Conservation (phyloP, 163 green algal genomes). For the Picocystis sp. region DNA sequence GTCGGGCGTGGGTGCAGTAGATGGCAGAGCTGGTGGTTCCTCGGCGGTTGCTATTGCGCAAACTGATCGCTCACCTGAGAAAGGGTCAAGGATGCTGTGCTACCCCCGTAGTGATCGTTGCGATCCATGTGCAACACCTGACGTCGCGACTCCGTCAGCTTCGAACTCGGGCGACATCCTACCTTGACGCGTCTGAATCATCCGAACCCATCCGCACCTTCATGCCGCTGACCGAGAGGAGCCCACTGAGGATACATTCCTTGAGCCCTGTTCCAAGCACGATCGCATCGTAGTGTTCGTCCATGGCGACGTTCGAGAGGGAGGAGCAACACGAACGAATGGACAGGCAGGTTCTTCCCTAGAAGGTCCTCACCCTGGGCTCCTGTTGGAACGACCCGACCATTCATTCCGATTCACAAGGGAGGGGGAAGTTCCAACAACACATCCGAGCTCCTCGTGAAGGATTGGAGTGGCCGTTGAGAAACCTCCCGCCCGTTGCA, state of each 20-base stretch:
- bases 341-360: no score
- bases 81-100: conserved; percentile 84
- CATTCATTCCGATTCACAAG: no score
- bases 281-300: conserved; percentile 90
- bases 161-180: neutral
- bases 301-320: conserved; percentile 35
- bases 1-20: no score
- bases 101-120: conserved; percentile 97
- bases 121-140: conserved; percentile 98
- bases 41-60: no score
- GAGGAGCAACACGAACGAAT: no score
- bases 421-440: no score
- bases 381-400: no score
- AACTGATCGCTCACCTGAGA: conserved; percentile 57
- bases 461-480: no score
- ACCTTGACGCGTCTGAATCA: neutral
- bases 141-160: neutral
- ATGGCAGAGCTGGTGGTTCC: no score
- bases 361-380: no score
- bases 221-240: conserved; percentile 81
- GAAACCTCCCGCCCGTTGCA: no score
- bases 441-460: no score
- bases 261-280: conserved; percentile 96
- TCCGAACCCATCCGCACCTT: conserved; percentile 48
- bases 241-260: conserved; percentile 91